Evolutionary conservation across 257 asterid genomes (phyloP), one percentile per base, ranked within the genome.

Genomic region (Nicotiana obtusifolia): DNA sequence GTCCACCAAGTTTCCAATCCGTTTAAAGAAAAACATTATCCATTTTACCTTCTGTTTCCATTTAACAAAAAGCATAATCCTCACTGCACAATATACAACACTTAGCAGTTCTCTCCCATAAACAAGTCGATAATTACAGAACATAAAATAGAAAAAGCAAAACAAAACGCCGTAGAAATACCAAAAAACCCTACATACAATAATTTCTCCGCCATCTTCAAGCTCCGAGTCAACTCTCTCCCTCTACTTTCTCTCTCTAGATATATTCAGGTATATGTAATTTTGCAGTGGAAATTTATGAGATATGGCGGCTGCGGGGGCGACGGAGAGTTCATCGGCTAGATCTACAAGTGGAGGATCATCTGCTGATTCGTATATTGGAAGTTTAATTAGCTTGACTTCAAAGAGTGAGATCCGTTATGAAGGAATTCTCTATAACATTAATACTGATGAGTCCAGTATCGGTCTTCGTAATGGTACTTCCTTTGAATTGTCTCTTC

Each of bases 321-420:
- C 78, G 61, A 67, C 64, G 66, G 82, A 47, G 67, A 85, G 90
- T 93, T 73, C 79, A 26, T 47, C 62, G 96, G 91, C 95, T 84
- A 87, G 90, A 80, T 90, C 97, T 33, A 66, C 97, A 86, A 91
- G 92, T 57, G 87, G 90, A 67, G 90, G 90, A 57, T 90, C 97
- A 17, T 80, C 98, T 84, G 97, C 98, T 52, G 98, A 95, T 73
- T 91, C 99, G 53, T 95, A 93, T 88, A 87, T 95, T 83, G 99
- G 99, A 30, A 92, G 98, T 87, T 86, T 93, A 88, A 95, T 95
- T 64, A 95, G 97, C 82, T 92, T 93, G 97, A 95, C 97, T 28
- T 95, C 99, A 41, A 95, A 93, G 89, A 95, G 98, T 81, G 98
- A 95, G 92, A 95, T 95, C 91, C 91, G 98, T 80, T 95, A 95